Base-by-base conservation (phyloP, 768 basidiomycete species). In the Coprinellus aureogranulatus region DNA sequence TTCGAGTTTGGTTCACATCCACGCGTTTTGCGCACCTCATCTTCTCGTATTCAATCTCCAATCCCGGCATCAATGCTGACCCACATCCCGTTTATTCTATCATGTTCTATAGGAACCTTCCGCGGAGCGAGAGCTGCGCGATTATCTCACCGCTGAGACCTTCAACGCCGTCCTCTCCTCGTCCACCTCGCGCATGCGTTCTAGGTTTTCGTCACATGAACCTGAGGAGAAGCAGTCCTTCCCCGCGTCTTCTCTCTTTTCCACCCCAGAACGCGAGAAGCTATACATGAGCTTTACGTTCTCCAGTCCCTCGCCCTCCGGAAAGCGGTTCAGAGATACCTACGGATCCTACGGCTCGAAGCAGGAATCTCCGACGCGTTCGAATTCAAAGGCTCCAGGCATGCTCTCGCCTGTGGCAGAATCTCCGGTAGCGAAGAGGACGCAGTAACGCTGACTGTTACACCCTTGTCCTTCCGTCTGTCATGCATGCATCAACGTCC, bases 221-320 rank as follows among this genome's bases (percentile, higher is more conserved):
- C 68, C 74, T 26, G 66, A 70, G 44, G 68, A 67, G 27, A 63
- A 63, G 20, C n/a, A 49, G 25, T n/a, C n/a, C n/a, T n/a, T n/a
- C n/a, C 53, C 68, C 2, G 74, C 72, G 46, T 55, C 68, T 53
- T 73, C 69, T 54, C 68, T 74, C n/a, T 85, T 90, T 61, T 83
- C 86, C 18, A 90, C 89, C 3, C 89, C 90, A 3, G 87, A 91
- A 65, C 84, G 88, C 64, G 84, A 85, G 65, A 80, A 77, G 59
- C 85, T 86, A 59, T 89, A 88, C 67, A 78, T 87, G 22, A 79
- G 88, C 3, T 92, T 92, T 67, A 91, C 89, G 2, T 92, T 92
- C 73, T 81, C 85, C 16, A 86, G 88, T 1, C 90, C 90, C 6
- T 87, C 87, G 1, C 84, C 82, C 10, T 76, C 82, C 1, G 78